Percentiles rank a stretch among this genome's conserved stretches.
Evolutionary conservation across 2,329 filamentous ascomycete genomes (phyloP).

Genomic region (Alternaria brassicicola): DNA sequence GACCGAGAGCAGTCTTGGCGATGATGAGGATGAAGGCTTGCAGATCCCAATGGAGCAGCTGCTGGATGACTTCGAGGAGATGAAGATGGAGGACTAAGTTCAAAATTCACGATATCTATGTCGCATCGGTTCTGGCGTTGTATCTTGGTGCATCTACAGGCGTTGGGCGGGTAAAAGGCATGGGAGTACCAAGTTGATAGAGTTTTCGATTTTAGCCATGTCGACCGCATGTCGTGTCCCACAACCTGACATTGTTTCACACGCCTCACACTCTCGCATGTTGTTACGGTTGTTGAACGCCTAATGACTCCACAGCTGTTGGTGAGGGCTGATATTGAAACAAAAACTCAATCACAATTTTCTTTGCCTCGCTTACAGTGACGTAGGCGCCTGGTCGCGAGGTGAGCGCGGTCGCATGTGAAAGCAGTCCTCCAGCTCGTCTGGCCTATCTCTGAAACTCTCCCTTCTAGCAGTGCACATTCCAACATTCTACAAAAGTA

Average conservation of each 20-base stretch:
- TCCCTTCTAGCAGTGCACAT: not conserved
- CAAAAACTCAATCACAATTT: not conserved
- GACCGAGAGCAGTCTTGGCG: constrained; percentile 63
- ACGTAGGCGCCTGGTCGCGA: not conserved
- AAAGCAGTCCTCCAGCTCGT: not conserved
- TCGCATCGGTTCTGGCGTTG: constrained; percentile 5
- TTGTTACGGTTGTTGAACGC: not conserved
- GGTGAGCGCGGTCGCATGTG: not conserved
- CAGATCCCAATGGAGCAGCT: constrained; percentile 63
- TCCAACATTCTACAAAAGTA: not conserved
- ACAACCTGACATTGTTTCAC: not conserved
- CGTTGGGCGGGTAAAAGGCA: constrained; percentile 5
- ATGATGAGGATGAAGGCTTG: constrained; percentile 61
- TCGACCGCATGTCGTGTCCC: not conserved
- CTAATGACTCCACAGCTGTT: not conserved
- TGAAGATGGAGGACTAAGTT: constrained; percentile 66
- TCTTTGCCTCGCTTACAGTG: not conserved
- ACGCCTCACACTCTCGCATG: not conserved
- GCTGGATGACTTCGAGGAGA: constrained; percentile 91
- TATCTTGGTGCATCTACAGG: constrained; percentile 10
- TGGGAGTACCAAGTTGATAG: not conserved
- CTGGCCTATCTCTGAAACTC: not conserved
- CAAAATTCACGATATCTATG: not conserved
- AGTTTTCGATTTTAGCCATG: not conserved
- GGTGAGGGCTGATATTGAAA: not conserved